Conservation (phyloP, 2,329 filamentous ascomycete species). For the Penicillium sclerotiorum region DNA sequence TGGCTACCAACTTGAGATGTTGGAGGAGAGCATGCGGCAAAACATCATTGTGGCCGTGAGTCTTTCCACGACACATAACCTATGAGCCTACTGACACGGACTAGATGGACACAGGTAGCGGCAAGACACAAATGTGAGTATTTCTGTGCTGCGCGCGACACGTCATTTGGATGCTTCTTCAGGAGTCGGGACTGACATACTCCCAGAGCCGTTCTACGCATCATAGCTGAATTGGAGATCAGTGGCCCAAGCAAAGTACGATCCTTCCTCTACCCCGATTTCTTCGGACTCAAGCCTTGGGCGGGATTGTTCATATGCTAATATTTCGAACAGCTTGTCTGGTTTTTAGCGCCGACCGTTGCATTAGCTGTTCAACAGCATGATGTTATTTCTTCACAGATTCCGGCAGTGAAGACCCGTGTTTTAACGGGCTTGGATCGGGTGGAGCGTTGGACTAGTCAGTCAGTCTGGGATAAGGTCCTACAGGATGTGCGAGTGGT, state of each 20-base stretch:
- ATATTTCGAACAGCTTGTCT: conserved; percentile 52
- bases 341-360: conserved; percentile 74
- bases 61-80: not conserved
- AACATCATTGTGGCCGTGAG: conserved; percentile 73
- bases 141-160: not conserved
- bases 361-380: conserved; percentile 68
- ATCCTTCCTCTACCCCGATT: not conserved
- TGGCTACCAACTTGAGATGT: conserved; percentile 76
- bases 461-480: conserved; percentile 67
- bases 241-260: conserved; percentile 58
- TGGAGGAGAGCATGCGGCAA: conserved; percentile 65
- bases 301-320: not conserved
- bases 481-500: conserved; percentile 69
- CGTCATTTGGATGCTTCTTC: not conserved
- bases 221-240: conserved; percentile 64
- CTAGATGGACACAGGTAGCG: conserved; percentile 79
- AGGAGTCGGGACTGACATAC: not conserved
- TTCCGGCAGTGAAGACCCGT: conserved; percentile 60
- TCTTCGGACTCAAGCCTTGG: not conserved
- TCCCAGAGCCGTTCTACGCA: conserved; percentile 67
- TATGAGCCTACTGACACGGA: not conserved
- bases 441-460: conserved; percentile 72
- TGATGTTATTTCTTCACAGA: conserved; percentile 61
- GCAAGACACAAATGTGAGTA: conserved; percentile 73
- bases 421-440: conserved; percentile 69